phyloP scores from a whole-genome alignment of 768 basidiomycete genomes.

The Suillus variegatus region DNA sequence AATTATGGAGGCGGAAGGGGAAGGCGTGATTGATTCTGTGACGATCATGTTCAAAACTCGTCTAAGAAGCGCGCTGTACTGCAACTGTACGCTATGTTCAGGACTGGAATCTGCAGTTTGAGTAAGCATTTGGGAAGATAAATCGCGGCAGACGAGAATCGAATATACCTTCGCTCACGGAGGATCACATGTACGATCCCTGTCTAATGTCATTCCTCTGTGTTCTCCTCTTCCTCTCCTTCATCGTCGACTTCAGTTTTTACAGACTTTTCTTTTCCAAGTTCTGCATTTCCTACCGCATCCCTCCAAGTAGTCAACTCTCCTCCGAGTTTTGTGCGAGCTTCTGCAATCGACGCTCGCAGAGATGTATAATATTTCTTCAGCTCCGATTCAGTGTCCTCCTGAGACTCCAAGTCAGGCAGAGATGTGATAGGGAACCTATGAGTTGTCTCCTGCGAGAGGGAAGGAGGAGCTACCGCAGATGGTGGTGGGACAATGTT shows the following conservation, averaged over 20 bases:
- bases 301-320: constrained; percentile 79
- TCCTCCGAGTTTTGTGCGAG: constrained; percentile 57
- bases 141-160: neutral
- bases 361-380: constrained; percentile 52
- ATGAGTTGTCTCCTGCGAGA: constrained; percentile 25
- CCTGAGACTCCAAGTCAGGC: constrained; percentile 10
- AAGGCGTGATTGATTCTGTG: constrained; percentile 22
- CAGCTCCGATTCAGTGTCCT: neutral
- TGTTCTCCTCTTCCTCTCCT: constrained; percentile 49
- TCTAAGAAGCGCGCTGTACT: neutral
- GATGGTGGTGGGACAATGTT: constrained; percentile 23
- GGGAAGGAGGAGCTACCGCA: constrained; percentile 18
- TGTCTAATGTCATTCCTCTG: constrained; percentile 14
- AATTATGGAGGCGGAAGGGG: constrained; percentile 46
- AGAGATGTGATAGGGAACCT: constrained; percentile 21
- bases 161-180: neutral
- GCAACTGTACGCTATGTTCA: neutral
- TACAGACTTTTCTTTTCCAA: constrained; percentile 54
- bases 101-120: neutral
- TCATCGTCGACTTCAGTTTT: constrained; percentile 46
- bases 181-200: neutral
- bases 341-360: constrained; percentile 48
- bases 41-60: neutral
- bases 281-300: constrained; percentile 64
- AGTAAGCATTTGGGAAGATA: neutral